phyloP scores from a whole-genome alignment of 2,329 filamentous ascomycete species.

The Aspergillus fumigatiaffinis region DNA sequence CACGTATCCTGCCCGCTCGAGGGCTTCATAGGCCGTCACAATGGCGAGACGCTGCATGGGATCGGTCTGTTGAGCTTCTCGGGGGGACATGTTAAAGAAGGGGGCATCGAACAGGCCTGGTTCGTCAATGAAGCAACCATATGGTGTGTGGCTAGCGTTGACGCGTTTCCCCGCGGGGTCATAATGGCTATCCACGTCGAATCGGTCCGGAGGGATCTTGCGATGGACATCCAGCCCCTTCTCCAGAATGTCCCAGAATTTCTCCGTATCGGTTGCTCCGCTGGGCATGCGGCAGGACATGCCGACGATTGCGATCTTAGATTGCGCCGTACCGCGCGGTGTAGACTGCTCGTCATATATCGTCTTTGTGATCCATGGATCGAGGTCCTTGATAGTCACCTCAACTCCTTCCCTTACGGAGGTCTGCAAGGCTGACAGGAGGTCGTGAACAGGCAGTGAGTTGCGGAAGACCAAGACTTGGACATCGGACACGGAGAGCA shows the following conservation, averaged over 20 bases:
- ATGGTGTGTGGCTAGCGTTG: conserved; percentile 28
- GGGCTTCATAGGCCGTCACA: conserved; percentile 55
- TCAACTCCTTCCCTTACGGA: not conserved
- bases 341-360: no score
- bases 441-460: no score
- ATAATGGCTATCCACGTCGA: conserved; percentile 31
- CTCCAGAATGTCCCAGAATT: conserved; percentile 36
- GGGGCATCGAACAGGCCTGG: conserved; percentile 35
- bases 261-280: conserved; percentile 18
- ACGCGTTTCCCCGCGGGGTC: conserved; percentile 30
- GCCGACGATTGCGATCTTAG: conserved; percentile 5
- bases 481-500: no score
- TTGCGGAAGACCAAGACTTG: no score
- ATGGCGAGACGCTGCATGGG: conserved; percentile 23
- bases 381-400: not conserved
- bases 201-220: conserved; percentile 30
- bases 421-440: no score
- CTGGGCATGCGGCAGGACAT: conserved; percentile 7
- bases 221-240: conserved; percentile 31
- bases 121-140: conserved; percentile 35
- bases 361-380: no score
- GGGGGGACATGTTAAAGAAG: conserved; percentile 55
- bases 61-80: conserved; percentile 50
- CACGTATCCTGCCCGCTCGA: conserved; percentile 74
- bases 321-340: not conserved